Evolutionary conservation across 2,329 filamentous ascomycete genomes (phyloP), one percentile per base, ranked within the genome.

Genomic region (Penicillium palitans): DNA sequence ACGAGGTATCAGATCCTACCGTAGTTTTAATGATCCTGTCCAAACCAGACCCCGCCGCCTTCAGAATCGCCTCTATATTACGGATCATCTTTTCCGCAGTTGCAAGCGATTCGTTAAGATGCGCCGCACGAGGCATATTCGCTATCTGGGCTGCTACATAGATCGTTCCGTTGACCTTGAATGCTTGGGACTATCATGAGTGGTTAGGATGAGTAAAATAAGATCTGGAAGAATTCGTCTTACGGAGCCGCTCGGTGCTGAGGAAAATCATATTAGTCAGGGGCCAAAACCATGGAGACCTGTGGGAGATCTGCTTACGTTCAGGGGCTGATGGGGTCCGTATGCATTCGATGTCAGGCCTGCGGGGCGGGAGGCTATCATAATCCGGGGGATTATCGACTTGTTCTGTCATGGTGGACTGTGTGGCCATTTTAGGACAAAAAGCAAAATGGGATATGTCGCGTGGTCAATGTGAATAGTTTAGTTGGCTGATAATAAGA

Each of bases 161-260:
- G 25, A 48, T 54, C n/a, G 25, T 24, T 9, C 52, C 52, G 24
- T 54, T 47, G 52, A 40, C 52, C 24, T 54, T 54, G 25, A 54
- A 54, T 37, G 52, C 52, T n/a, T 54, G 52, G 1, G 52, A 54
- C 52, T 54, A 25, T 31, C 10, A 19, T 25, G 17, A 21, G 6
- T 31, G 33, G 42, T 54, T 31, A 48, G 25, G 25, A 47, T n/a
- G 8, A 6, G 50, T 19, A 12, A 46, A 31, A 15, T 29, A 8
- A 15, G 6, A 6, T 2, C 17, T 4, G 42, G 25, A 13, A 19
- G 10, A 12, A 31, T 46, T 40, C 7, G 15, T 33, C 52, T 48
- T 48, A 54, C 52, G 3, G 52, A 54, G 52, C 33, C 33, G 35
- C 42, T 54, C 2, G 52, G 42, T 24, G 52, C 52, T 54, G 33